Percentiles rank a stretch among this genome's conserved stretches.
Conservation (phyloP, 805 yeast species). For the Brettanomyces naardenensis region DNA sequence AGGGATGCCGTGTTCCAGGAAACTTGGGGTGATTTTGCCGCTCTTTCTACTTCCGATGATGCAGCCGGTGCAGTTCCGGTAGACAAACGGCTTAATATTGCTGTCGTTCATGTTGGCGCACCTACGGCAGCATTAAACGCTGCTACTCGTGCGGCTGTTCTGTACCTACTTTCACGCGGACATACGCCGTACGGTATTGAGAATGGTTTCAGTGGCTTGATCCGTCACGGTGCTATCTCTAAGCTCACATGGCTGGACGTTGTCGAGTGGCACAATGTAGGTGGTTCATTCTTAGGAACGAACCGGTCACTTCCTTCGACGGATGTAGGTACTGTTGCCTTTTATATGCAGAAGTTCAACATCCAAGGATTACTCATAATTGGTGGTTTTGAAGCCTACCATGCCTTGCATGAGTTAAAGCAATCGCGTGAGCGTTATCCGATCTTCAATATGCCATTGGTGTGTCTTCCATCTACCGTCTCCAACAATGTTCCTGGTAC, state of each 20-base stretch:
- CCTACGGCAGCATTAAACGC: constrained; percentile 96
- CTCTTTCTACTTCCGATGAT: constrained; percentile 62
- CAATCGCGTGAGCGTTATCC: constrained; percentile 75
- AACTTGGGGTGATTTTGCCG: constrained; percentile 62
- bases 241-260: constrained; percentile 77
- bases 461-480: constrained; percentile 88
- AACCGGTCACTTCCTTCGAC: constrained; percentile 78
- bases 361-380: constrained; percentile 86
- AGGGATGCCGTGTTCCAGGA: constrained; percentile 73
- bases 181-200: constrained; percentile 86
- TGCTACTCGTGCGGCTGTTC: constrained; percentile 84
- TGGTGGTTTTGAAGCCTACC: constrained; percentile 98
- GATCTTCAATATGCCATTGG: constrained; percentile 89
- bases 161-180: constrained; percentile 83
- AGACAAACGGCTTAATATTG: constrained; percentile 61
- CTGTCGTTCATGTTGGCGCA: constrained; percentile 89
- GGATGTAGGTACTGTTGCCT: constrained; percentile 88
- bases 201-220: constrained; percentile 89
- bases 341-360: constrained; percentile 79
- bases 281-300: constrained; percentile 97
- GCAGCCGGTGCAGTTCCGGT: constrained; percentile 52
- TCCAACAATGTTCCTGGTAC: constrained; percentile 83
- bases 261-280: constrained; percentile 79
- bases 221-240: constrained; percentile 78
- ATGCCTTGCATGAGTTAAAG: constrained; percentile 73